phyloP scores from a whole-genome alignment of 2,329 filamentous ascomycete genomes.

The Aspergillus japonicus region DNA sequence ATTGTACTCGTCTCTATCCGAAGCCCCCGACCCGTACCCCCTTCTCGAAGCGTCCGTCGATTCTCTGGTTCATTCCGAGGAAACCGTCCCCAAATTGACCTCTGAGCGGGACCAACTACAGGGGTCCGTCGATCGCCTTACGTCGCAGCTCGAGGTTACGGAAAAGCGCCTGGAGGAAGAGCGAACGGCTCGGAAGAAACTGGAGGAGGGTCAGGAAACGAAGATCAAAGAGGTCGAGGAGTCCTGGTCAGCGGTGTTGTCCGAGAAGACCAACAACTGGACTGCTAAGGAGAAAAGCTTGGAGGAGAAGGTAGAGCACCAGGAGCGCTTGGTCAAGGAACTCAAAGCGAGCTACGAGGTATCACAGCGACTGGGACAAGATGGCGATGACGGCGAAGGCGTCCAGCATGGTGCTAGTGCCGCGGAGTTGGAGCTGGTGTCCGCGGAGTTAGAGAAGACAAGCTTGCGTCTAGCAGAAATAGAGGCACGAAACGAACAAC shows the following conservation, averaged over 20 bases:
- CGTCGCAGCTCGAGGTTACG: conserved; percentile 76
- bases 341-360: conserved; percentile 98
- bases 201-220: conserved; percentile 73
- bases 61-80: conserved; percentile 85
- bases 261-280: conserved; percentile 97
- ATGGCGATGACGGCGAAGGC: conserved; percentile 63
- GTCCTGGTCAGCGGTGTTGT: conserved; percentile 84
- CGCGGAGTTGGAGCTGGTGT: conserved; percentile 91
- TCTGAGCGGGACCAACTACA: conserved; percentile 87
- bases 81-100: conserved; percentile 85
- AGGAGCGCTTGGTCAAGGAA: conserved; percentile 88
- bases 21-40: conserved; percentile 94
- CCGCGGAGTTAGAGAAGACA: conserved; percentile 85
- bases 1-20: conserved; percentile 87
- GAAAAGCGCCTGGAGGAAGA: conserved; percentile 80
- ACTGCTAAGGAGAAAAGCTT: conserved; percentile 84
- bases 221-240: conserved; percentile 86
- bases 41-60: conserved; percentile 95
- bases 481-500: conserved; percentile 89
- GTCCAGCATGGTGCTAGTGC: conserved; percentile 68
- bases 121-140: conserved; percentile 70
- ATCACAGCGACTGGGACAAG: conserved; percentile 78
- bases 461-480: conserved; percentile 84
- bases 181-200: conserved; percentile 65
- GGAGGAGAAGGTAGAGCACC: conserved; percentile 91